A percentile compares a stretch with the other conserved stretches of the same genome.
Conservation (phyloP, 345 rosid genomes). For the Viola odorata region DNA sequence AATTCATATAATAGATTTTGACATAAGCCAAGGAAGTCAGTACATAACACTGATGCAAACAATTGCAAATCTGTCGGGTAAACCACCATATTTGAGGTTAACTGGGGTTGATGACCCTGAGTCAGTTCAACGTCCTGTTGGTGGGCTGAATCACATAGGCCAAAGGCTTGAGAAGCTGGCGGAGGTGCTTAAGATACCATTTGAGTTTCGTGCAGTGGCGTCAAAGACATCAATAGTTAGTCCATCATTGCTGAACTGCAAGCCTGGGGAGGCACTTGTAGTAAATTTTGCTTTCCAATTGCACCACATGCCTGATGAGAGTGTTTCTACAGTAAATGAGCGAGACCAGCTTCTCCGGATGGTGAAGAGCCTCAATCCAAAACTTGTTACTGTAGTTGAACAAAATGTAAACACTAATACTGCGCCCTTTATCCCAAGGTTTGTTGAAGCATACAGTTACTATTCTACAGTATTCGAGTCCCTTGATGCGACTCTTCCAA, state of each 20-base stretch:
- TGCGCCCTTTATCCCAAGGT: conserved; percentile 75
- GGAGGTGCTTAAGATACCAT: conserved; percentile 51
- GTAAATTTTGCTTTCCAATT: conserved; percentile 98
- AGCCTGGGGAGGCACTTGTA: conserved; percentile 62
- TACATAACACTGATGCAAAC: conserved; percentile 80
- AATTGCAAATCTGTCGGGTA: conserved; percentile 41
- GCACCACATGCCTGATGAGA: conserved; percentile 99
- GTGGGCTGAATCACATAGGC: conserved; percentile 73
- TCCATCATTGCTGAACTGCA: conserved; percentile 60
- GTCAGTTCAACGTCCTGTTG: conserved; percentile 77
- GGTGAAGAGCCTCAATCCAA: conserved; percentile 84
- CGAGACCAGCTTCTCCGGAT: conserved; percentile 88
- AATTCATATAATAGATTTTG: conserved; percentile 86
- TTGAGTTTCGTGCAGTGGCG: conserved; percentile 64
- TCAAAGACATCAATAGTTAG: conserved; percentile 65
- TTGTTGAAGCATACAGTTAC: conserved; percentile 77
- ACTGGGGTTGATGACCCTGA: conserved; percentile 97
- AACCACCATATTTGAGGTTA: conserved; percentile 57
- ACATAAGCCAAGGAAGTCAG: conserved; percentile 91
- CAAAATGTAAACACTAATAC: conserved; percentile 95
- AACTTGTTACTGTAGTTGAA: conserved; percentile 89
- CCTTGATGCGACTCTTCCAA: conserved; percentile 77
- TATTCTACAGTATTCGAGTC: conserved; percentile 89
- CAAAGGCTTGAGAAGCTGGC: conserved; percentile 79
- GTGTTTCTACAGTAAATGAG: conserved; percentile 81